Conservation (phyloP, 495 filamentous ascomycete species). For the Aspergillus conjunctus region DNA sequence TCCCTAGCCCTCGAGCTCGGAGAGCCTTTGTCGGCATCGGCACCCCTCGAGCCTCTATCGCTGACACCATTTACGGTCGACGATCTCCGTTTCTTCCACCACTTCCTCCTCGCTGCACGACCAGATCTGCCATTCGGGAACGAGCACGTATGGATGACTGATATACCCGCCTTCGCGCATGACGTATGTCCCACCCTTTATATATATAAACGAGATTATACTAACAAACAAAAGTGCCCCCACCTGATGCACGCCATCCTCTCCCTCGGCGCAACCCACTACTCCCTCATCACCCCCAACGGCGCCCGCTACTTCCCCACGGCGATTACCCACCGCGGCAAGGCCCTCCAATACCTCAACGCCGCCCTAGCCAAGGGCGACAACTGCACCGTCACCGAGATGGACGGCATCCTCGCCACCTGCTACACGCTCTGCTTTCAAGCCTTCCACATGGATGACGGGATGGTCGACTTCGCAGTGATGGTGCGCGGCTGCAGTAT, state of each 20-base stretch:
- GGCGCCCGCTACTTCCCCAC: constrained; percentile 29
- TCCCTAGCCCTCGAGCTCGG: neutral
- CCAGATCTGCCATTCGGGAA: constrained; percentile 62
- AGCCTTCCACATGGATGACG: constrained; percentile 59
- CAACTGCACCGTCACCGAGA: constrained; percentile 33
- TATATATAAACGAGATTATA: neutral
- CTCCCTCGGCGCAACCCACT: constrained; percentile 57
- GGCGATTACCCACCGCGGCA: constrained; percentile 56
- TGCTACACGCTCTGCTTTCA: constrained; percentile 64
- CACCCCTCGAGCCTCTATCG: constrained; percentile 22
- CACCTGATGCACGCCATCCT: constrained; percentile 61
- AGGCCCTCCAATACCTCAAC: constrained; percentile 58
- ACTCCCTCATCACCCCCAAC: constrained; percentile 37
- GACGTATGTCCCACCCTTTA: constrained; percentile 43
- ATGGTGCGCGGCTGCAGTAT: constrained; percentile 62
- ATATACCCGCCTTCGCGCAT: constrained; percentile 57
- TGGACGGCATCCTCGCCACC: constrained; percentile 56
- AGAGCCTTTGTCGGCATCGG: neutral
- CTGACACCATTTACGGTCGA: constrained; percentile 46
- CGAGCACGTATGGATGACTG: constrained; percentile 59
- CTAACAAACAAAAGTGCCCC: constrained; percentile 24
- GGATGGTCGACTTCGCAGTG: constrained; percentile 62
- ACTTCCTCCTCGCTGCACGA: constrained; percentile 58
- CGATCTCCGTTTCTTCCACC: constrained; percentile 66
- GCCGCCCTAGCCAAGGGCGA: constrained; percentile 41